Percentiles rank a stretch among this genome's conserved stretches.
These are phyloP conservation scores for Sarcodon sp. DNA, from an alignment of 768 basidiomycete species.

Conservation along the genomic window DNA sequence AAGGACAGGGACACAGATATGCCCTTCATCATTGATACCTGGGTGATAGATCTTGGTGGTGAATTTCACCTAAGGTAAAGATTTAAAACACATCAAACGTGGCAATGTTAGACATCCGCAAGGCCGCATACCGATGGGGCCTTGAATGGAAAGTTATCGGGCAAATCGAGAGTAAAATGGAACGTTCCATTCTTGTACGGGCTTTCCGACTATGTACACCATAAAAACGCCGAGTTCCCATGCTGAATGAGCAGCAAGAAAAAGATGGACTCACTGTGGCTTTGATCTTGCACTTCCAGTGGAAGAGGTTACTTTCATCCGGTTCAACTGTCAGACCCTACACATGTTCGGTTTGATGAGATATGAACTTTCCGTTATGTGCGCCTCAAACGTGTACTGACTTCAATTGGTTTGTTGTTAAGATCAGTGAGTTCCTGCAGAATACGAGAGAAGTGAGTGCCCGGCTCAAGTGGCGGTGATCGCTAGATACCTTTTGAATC, in stretches of 20 bases:
- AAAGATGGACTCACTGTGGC: slow-evolving; percentile 42
- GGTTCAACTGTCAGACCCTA: slow-evolving; percentile 54
- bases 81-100: background rate
- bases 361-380: too few relatives aligned
- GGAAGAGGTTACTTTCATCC: slow-evolving; percentile 58
- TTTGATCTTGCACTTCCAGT: slow-evolving; percentile 71
- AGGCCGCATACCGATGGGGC: slow-evolving; percentile 44
- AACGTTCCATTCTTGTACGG: slow-evolving; percentile 81
- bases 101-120: background rate
- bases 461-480: slow-evolving; percentile 1
- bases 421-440: slow-evolving; percentile 57
- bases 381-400: slow-evolving; percentile 12
- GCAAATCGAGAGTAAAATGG: slow-evolving; percentile 60
- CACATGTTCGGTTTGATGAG: background rate
- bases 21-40: slow-evolving; percentile 81
- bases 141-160: slow-evolving; percentile 79
- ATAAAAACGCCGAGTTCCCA: slow-evolving; percentile 1
- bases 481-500: slow-evolving; percentile 51
- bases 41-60: slow-evolving; percentile 85
- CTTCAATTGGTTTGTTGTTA: slow-evolving; percentile 49
- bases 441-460: slow-evolving; percentile 4
- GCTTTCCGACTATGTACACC: slow-evolving; percentile 42
- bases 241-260: slow-evolving; percentile 2
- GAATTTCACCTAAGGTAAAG: slow-evolving; percentile 52
- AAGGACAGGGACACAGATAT: slow-evolving; percentile 74